A percentile compares a stretch with the other conserved stretches of the same genome.
phyloP scores from a whole-genome alignment of 345 rosid genomes.

The Syzygium jambos region DNA sequence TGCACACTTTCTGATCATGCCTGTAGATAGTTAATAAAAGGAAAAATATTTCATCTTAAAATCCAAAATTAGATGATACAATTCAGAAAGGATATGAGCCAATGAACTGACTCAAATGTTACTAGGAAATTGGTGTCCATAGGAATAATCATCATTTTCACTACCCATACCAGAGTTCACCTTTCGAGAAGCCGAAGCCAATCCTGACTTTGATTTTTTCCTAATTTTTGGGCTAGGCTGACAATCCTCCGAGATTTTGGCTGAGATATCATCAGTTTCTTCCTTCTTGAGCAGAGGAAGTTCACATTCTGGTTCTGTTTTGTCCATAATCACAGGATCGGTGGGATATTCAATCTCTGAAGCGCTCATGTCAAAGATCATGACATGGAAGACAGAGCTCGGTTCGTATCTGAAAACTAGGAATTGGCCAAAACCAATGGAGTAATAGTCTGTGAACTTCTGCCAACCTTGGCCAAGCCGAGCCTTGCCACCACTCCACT shows the following conservation, averaged over 20 bases:
- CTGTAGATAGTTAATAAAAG: not conserved
- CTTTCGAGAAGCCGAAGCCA: not conserved
- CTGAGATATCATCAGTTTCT: not conserved
- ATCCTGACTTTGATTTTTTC: not conserved
- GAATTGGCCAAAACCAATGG: not conserved
- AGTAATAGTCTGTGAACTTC: not conserved
- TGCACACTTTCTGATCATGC: not conserved
- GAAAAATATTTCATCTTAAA: too few species aligned
- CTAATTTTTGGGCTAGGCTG: not conserved
- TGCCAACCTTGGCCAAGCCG: not conserved
- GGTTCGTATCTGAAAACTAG: not conserved
- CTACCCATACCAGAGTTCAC: not conserved
- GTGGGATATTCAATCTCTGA: not conserved
- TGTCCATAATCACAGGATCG: not conserved
- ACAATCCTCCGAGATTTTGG: not conserved
- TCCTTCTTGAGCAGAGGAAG: not conserved
- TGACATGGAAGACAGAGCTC: not conserved
- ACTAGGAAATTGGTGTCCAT: not conserved
- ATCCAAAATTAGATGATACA: not conserved
- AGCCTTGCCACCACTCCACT: not conserved
- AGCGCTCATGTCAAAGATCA: not conserved
- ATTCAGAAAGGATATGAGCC: not conserved
- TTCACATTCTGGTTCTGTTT: not conserved
- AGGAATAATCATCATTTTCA: not conserved
- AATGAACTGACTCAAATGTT: not conserved